These are phyloP conservation scores for Pseudogymnoascus sp. DNA, from an alignment of 2,329 filamentous ascomycete species.

Conservation along the genomic window DNA sequence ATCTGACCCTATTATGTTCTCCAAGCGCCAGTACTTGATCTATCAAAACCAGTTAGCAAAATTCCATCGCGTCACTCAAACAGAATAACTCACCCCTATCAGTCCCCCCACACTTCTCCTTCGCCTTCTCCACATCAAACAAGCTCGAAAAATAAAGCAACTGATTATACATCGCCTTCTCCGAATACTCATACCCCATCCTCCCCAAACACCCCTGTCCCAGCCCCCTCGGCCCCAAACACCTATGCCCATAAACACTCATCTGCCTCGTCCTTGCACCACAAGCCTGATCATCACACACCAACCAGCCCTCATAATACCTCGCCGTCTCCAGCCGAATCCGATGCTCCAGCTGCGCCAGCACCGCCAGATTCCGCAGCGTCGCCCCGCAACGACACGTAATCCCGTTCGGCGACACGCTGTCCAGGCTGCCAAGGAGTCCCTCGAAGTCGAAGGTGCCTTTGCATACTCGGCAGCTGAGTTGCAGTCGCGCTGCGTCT, in stretches of 20 bases:
- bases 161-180: conserved; percentile 93
- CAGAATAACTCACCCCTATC: conserved; percentile 34
- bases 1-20: conserved; percentile 75
- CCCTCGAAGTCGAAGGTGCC: conserved; percentile 69
- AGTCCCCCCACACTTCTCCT: conserved; percentile 42
- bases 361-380: conserved; percentile 64
- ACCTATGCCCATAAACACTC: conserved; percentile 85
- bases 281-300: conserved; percentile 85
- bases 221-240: conserved; percentile 78
- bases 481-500: conserved; percentile 66
- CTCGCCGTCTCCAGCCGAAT: conserved; percentile 70
- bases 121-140: conserved; percentile 85
- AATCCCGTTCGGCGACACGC: conserved; percentile 68
- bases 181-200: conserved; percentile 82
- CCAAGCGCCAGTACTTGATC: conserved; percentile 59
- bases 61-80: neutral
- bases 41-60: conserved; percentile 23
- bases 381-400: conserved; percentile 64
- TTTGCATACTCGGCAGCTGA: conserved; percentile 80
- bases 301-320: conserved; percentile 90
- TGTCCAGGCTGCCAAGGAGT: conserved; percentile 49
- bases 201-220: conserved; percentile 77
- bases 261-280: conserved; percentile 84
- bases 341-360: conserved; percentile 81
- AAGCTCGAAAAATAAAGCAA: conserved; percentile 77